Conservation (phyloP, 108 stramenopile species). For the Cyclotella distinguenda region DNA sequence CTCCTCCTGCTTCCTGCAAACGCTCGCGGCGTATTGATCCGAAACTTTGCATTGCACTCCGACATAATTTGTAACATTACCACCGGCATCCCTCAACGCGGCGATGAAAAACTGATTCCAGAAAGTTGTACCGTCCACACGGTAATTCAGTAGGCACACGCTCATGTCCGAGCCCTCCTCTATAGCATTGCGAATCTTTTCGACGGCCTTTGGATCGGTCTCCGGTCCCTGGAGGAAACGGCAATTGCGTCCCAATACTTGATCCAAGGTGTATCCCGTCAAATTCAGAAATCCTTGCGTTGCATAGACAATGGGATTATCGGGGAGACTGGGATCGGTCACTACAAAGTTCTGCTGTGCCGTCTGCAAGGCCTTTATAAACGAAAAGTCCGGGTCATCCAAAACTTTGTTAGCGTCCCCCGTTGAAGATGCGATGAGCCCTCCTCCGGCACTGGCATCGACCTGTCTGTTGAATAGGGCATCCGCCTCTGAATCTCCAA, state of each 20-base stretch:
- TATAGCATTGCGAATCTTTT: constrained; percentile 90
- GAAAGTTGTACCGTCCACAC: constrained; percentile 95
- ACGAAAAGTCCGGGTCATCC: constrained; percentile 95
- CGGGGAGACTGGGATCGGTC: constrained; percentile 93
- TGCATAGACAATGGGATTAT: constrained; percentile 95
- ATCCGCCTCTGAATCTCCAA: constrained; percentile 69
- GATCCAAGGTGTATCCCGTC: constrained; percentile 91
- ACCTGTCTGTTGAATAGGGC: constrained; percentile 53
- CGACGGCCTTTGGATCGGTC: constrained; percentile 95
- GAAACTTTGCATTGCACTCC: constrained; percentile 95
- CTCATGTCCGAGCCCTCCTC: constrained; percentile 87
- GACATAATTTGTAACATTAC: constrained; percentile 95
- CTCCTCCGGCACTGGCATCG: constrained; percentile 50
- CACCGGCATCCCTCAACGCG: constrained; percentile 86
- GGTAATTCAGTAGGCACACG: constrained; percentile 95
- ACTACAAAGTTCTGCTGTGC: constrained; percentile 98
- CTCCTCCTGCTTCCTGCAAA: constrained; percentile 84
- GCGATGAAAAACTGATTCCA: constrained; percentile 99
- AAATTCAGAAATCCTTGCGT: constrained; percentile 90
- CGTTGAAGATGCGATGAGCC: constrained; percentile 64
- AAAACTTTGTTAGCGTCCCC: constrained; percentile 88
- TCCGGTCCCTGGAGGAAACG: constrained; percentile 94
- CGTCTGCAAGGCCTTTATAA: constrained; percentile 95
- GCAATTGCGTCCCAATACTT: constrained; percentile 95
- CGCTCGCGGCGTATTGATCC: constrained; percentile 84